Base-by-base conservation (phyloP, 192 early-diverging fungal genomes). In the Backusella luteola region DNA sequence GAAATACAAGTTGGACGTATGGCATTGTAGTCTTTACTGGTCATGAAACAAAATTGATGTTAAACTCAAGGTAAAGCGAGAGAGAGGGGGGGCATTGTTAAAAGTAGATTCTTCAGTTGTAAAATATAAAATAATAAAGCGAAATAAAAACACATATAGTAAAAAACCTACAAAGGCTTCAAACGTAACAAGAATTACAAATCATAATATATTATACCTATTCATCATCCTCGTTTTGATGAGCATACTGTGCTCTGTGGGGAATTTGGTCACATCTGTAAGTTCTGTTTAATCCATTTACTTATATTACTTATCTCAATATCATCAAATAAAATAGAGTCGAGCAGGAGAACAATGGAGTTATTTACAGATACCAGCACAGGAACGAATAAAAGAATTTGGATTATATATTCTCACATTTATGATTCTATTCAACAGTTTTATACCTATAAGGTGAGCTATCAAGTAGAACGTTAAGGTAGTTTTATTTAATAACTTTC, bases 341-440 rank as follows among this genome's bases (percentile, higher is more conserved):
- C 32, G 29, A 67, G 41, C 34, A 32, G 73, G 63, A 46, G 15
- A 44, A 29, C 38, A 41, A 15, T 26, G 53, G 36, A 34, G 63
- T 11, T 92, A 93, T 67, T 73, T 93, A 59, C 26, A 49, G 11
- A 39, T 77, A 32, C 67, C 56, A 8, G 77, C 73, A n/a, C 67
- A 34, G 5, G 71, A 74, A 56, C 35, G 69, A 44, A 34, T 85
- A 71, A 56, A 88, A 68, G 87, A 90, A 80, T 91, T 99, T 83
- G 92, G 93, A 76, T 87, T 86, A 34, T 95, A 93, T 85, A 96
- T 99, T 73, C 83, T 99, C 76, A 99, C 97, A 15, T 99, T 96
- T 79, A 91, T 97, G 81, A 97, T 99, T 84, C 85, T 99, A 71
- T 99, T 94, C 88, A 99, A 99, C 89, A 99, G 97, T 86, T 88